Percentiles rank a stretch among this genome's conserved stretches.
Evolutionary conservation across 1,284 basidiomycete species (phyloP).

Genomic region (Paramarasmius palmivorus): DNA sequence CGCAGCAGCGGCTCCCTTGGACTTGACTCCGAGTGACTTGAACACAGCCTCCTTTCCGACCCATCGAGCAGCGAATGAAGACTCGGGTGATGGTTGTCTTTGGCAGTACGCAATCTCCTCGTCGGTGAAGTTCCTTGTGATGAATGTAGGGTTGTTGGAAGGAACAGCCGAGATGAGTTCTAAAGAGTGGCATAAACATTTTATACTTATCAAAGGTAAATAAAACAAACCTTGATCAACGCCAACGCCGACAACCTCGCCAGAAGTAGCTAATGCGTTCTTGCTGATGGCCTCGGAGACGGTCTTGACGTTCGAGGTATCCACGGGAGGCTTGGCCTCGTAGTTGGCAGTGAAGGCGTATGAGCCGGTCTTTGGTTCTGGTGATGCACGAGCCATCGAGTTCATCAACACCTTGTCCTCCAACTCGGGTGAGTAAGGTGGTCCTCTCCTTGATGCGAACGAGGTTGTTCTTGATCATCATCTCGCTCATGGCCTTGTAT

Average conservation of each 20-base stretch:
- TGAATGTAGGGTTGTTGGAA: slow-evolving; percentile 86
- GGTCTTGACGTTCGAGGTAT: slow-evolving; percentile 69
- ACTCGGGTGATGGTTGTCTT: slow-evolving; percentile 81
- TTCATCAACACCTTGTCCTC: slow-evolving; percentile 91
- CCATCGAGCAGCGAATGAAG: slow-evolving; percentile 97
- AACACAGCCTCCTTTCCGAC: slow-evolving; percentile 97
- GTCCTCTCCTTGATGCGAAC: slow-evolving; percentile 95
- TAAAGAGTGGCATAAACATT: slow-evolving; percentile 30
- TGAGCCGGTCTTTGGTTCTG: slow-evolving; percentile 82
- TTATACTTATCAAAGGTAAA: neutral
- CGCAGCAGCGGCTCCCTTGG: slow-evolving; percentile 88
- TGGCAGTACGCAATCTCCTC: slow-evolving; percentile 88
- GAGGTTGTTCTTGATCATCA: slow-evolving; percentile 91
- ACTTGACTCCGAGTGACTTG: slow-evolving; percentile 92
- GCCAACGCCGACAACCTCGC: slow-evolving; percentile 64
- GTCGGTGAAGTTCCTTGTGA: slow-evolving; percentile 91
- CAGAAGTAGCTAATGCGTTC: slow-evolving; percentile 39
- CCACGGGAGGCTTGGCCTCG: slow-evolving; percentile 50
- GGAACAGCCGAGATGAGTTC: slow-evolving; percentile 95
- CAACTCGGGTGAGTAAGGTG: slow-evolving; percentile 88
- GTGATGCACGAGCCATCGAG: slow-evolving; percentile 86
- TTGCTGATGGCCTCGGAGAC: slow-evolving; percentile 55
- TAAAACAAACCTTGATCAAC: slow-evolving; percentile 75
- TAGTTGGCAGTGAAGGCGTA: slow-evolving; percentile 78
- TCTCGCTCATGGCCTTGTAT: slow-evolving; percentile 93